A percentile compares a stretch with the other conserved stretches of the same genome.
Conservation (phyloP, 2,329 filamentous ascomycete genomes). For the Colletotrichum chrysophilum region DNA sequence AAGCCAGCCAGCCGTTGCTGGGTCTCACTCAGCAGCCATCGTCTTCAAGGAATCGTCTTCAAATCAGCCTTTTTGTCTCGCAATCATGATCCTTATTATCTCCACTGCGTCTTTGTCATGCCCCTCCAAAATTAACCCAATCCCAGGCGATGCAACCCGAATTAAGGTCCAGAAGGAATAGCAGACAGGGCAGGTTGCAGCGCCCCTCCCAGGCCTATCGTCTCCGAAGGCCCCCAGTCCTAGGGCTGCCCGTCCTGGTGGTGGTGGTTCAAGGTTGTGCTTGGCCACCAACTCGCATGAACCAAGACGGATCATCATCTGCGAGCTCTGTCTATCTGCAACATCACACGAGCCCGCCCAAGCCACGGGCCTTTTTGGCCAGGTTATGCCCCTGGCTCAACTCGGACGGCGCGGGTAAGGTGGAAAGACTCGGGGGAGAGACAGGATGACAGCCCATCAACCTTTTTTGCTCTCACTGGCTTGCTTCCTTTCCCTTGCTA, state of each 20-base stretch:
- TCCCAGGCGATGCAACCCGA: background rate
- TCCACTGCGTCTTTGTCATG: constrained; percentile 7
- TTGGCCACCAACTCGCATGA: constrained; percentile 5
- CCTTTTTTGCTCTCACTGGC: background rate
- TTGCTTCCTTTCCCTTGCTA: background rate
- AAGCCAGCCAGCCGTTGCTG: background rate
- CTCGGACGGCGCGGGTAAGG: background rate
- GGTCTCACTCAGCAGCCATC: background rate
- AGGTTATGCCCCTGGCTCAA: background rate
- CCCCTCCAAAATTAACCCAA: constrained; percentile 2
- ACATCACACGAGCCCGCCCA: constrained; percentile 6
- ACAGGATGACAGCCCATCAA: constrained; percentile 1
- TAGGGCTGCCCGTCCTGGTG: background rate
- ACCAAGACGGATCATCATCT: constrained; percentile 13
- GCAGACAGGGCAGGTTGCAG: background rate
- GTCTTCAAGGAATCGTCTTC: background rate
- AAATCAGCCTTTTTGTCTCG: background rate
- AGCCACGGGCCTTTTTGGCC: background rate
- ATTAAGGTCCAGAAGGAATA: background rate
- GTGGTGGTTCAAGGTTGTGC: background rate
- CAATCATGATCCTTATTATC: background rate
- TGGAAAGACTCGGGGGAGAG: background rate
- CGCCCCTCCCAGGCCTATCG: background rate
- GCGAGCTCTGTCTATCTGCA: constrained; percentile 11
- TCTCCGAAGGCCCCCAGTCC: background rate